Percentiles rank a stretch among this genome's conserved stretches.
Evolutionary conservation across 257 asterid genomes (phyloP).

Genomic region (Solanum chilense): DNA sequence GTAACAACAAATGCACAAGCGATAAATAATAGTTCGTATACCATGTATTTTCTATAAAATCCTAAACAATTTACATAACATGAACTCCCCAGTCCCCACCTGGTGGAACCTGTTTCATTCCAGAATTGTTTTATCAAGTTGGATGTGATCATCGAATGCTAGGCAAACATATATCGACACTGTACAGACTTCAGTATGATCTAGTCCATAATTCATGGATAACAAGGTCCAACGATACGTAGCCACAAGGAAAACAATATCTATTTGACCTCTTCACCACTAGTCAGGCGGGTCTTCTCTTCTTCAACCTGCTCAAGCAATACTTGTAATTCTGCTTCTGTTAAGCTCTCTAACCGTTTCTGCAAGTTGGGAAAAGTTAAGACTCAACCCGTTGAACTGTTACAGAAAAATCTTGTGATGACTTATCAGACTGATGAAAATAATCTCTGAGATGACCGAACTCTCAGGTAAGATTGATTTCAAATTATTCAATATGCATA

Average conservation of each 20-base stretch:
- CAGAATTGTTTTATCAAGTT: neutral
- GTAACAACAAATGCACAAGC: neutral
- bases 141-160: neutral
- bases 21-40: neutral
- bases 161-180: neutral
- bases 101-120: neutral
- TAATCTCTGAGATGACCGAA: neutral
- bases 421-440: neutral
- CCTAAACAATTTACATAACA: neutral
- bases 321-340: slow-evolving; percentile 72
- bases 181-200: neutral
- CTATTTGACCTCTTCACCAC: slow-evolving; percentile 38
- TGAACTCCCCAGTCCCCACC: neutral
- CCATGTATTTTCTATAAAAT: neutral
- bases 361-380: slow-evolving; percentile 8
- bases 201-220: neutral
- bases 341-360: slow-evolving; percentile 91
- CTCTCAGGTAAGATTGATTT: neutral
- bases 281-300: slow-evolving; percentile 57
- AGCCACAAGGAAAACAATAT: neutral
- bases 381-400: neutral
- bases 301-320: slow-evolving; percentile 87
- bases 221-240: neutral
- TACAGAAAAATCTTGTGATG: neutral
- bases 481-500: neutral